These are phyloP conservation scores for Ogataea degrootiae DNA, from an alignment of 805 yeast genomes.

Conservation along the genomic window DNA sequence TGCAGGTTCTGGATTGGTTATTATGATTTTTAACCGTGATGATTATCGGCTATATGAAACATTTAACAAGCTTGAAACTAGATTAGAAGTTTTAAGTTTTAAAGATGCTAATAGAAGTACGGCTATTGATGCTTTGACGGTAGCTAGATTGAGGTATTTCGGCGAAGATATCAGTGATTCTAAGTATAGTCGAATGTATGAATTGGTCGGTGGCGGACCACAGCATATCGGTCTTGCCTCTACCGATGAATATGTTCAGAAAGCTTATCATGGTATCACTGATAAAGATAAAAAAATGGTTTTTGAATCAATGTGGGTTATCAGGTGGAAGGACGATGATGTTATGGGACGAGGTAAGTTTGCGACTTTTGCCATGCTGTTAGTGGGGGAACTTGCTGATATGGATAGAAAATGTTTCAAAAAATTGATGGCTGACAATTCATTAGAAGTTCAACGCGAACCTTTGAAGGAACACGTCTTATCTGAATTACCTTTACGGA, in stretches of 20 bases:
- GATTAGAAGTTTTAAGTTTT: constrained; percentile 68
- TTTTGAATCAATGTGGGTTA: constrained; percentile 75
- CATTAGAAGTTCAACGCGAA: not conserved
- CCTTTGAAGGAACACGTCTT: constrained; percentile 42
- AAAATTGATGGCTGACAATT: constrained; percentile 18
- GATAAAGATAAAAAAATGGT: constrained; percentile 82
- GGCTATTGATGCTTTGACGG: constrained; percentile 49
- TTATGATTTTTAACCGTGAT: constrained; percentile 70
- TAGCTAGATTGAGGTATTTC: constrained; percentile 43
- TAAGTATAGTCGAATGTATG: constrained; percentile 41
- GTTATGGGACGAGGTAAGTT: constrained; percentile 83
- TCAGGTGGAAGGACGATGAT: constrained; percentile 81
- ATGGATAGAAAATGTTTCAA: constrained; percentile 44
- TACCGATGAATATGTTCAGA: constrained; percentile 47
- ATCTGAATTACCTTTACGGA: constrained; percentile 77
- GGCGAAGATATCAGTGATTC: constrained; percentile 35
- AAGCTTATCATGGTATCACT: constrained; percentile 64
- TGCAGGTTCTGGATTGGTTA: constrained; percentile 65
- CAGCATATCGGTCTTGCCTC: constrained; percentile 75
- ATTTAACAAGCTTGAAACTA: constrained; percentile 63
- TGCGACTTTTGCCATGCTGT: constrained; percentile 65
- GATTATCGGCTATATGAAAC: constrained; percentile 87
- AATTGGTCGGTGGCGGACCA: constrained; percentile 77
- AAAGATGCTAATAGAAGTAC: constrained; percentile 55
- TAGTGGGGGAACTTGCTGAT: constrained; percentile 67